phyloP scores from a whole-genome alignment of 1,139 yeast genomes.

The Yamadazyma sp. region DNA sequence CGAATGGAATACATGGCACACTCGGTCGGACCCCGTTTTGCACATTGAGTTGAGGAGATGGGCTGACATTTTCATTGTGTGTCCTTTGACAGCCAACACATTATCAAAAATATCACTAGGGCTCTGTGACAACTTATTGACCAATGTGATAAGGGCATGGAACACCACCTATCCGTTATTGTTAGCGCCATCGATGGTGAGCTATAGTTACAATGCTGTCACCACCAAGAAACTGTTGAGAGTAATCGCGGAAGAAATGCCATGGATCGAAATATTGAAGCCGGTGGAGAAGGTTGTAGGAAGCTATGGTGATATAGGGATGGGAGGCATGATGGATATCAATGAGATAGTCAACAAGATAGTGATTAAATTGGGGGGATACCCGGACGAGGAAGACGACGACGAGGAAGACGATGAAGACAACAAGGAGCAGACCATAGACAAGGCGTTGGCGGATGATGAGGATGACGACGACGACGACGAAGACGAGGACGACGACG shows the following conservation, averaged over 20 bases:
- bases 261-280: conserved; percentile 83
- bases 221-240: conserved; percentile 80
- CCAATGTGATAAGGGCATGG: conserved; percentile 92
- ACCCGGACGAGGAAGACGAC: conserved; percentile 80
- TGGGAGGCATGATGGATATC: conserved; percentile 92
- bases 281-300: conserved; percentile 95
- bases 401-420: conserved; percentile 70
- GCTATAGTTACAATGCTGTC: conserved; percentile 84
- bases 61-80: conserved; percentile 90
- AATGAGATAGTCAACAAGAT: conserved; percentile 86
- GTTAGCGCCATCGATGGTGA: conserved; percentile 93
- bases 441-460: conserved; percentile 33
- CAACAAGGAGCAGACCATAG: conserved; percentile 38
- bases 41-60: conserved; percentile 92
- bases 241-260: conserved; percentile 80
- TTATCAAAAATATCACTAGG: conserved; percentile 89
- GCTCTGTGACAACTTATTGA: conserved; percentile 81
- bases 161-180: conserved; percentile 83
- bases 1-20: conserved; percentile 89
- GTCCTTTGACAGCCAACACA: conserved; percentile 90
- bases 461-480: conserved; percentile 35
- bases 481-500: conserved; percentile 41
- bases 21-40: conserved; percentile 84
- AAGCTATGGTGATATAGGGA: conserved; percentile 91
- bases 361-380: conserved; percentile 82